Evolutionary conservation across 345 rosid genomes (phyloP), one percentile per base, ranked within the genome.

Genomic region (Boechera divaricarpa): DNA sequence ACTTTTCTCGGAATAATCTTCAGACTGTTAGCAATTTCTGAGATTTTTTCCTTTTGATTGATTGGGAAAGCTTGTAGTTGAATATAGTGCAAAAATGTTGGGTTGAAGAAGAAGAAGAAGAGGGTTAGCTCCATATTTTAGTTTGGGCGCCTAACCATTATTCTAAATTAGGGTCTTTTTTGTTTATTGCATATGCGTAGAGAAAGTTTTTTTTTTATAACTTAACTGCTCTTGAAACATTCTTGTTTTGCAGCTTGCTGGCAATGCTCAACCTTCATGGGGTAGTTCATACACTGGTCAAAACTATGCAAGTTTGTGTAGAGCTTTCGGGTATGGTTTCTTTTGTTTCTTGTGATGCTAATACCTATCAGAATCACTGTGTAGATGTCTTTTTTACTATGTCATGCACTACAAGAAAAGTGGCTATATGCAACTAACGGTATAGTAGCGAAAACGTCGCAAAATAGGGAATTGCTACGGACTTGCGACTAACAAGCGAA

Each of bases 161-260:
- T 73, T 31, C 41, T 18, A 39, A 3, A 18, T 10, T 63, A 33
- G 4, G 47, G 4, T 36, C 32, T 56, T 26, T 26, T 13, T 13
- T 5, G 44, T 28, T 36, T 47, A 58, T 16, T 38, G 51, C 32
- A 62, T 63, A 45, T 72, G 39, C 12, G 11, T 72, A 28, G 39
- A 24, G 70, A 21, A 28, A 28, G 29, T 28, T 2, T 28, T 28
- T 66, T 21, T 21, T 21, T 21, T 1, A 1, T 21, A 31, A 6
- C 8, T 44, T 26, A 42, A 64, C 55, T 2, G 54, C 29, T 49
- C 6, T 13, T 72, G 69, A 33, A 21, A 32, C 44, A 26, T 73
- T 67, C 21, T 10, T 77, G n/a, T 58, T 12, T 61, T 35, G 71
- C 78, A 79, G 82, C 76, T 74, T 75, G 69, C 76, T 69, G 79